Conservation (phyloP, 371 early-diverging fungal species). For the Actinomortierella ambigua region DNA sequence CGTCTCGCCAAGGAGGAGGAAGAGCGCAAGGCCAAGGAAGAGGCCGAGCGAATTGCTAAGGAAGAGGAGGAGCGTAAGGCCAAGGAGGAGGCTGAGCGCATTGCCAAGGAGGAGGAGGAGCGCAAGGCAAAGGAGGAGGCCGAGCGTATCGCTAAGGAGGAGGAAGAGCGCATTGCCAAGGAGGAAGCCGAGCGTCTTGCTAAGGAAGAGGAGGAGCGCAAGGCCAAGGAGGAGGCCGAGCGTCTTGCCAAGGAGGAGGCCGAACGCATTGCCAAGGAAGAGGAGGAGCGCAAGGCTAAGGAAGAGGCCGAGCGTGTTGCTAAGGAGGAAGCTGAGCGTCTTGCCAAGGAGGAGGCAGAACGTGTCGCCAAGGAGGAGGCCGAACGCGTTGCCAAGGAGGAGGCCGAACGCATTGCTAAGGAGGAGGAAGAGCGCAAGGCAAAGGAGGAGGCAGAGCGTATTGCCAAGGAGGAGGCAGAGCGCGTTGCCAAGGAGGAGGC, state of each 20-base stretch:
- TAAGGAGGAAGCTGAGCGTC: constrained; percentile 6
- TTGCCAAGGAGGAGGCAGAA: no score
- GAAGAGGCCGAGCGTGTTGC: constrained; percentile 10
- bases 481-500: constrained; percentile 7
- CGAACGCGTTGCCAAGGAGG: no score
- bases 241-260: no score
- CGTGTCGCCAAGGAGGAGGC: no score
- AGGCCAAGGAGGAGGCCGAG: no score
- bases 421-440: constrained; percentile 5
- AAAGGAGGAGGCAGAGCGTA: no score
- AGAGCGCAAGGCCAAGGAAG: constrained; percentile 19
- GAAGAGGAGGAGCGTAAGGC: constrained; percentile 48
- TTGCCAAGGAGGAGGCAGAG: constrained; percentile 8
- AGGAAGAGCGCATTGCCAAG: constrained; percentile 1
- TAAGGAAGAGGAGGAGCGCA: no score
- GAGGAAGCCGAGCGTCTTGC: no score
- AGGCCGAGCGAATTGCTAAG: constrained; percentile 43
- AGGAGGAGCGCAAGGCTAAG: constrained; percentile 2
- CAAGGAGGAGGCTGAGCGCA: constrained; percentile 51
- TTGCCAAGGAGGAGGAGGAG: constrained; percentile 57
- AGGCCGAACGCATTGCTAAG: no score
- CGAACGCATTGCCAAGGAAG: neutral
- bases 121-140: constrained; percentile 50
- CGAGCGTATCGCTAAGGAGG: neutral
- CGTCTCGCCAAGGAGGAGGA: constrained; percentile 25